Evolutionary conservation across 2,329 filamentous ascomycete genomes (phyloP).

Genomic region (Xenosphaeropsis pyriputrescens): DNA sequence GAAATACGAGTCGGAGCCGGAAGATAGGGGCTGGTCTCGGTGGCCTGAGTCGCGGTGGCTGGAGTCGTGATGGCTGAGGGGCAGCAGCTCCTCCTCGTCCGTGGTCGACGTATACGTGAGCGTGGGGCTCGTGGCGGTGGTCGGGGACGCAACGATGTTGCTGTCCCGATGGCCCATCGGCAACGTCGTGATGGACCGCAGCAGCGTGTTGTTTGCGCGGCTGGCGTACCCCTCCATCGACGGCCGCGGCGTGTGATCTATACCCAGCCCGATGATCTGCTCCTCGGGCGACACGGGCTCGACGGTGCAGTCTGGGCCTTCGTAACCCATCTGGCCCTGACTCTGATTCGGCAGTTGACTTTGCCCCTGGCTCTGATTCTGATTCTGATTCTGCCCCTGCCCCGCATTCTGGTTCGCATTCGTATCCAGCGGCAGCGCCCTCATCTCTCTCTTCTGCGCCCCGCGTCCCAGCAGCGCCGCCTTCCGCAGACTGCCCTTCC

Average conservation of each 20-base stretch:
- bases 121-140: conserved; percentile 32
- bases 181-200: conserved; percentile 14
- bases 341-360: neutral
- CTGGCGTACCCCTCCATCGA: conserved; percentile 30
- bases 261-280: conserved; percentile 27
- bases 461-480: conserved; percentile 70
- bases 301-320: conserved; percentile 5
- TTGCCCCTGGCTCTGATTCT: no score
- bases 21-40: conserved; percentile 29
- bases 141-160: conserved; percentile 14
- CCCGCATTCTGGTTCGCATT: conserved; percentile 4
- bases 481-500: conserved; percentile 77
- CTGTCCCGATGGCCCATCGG: conserved; percentile 15
- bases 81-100: conserved; percentile 67
- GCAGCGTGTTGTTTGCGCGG: conserved; percentile 12
- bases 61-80: conserved; percentile 35
- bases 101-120: conserved; percentile 59
- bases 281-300: conserved; percentile 12
- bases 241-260: conserved; percentile 29
- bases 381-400: no score
- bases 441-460: conserved; percentile 41
- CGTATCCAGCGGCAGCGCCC: conserved; percentile 17
- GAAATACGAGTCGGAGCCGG: conserved; percentile 51
- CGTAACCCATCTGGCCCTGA: conserved; percentile 1
- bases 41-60: conserved; percentile 27